Evolutionary conservation across 805 yeast genomes (phyloP), one percentile per base, ranked within the genome.

Genomic region (Yamadazyma philogaea): DNA sequence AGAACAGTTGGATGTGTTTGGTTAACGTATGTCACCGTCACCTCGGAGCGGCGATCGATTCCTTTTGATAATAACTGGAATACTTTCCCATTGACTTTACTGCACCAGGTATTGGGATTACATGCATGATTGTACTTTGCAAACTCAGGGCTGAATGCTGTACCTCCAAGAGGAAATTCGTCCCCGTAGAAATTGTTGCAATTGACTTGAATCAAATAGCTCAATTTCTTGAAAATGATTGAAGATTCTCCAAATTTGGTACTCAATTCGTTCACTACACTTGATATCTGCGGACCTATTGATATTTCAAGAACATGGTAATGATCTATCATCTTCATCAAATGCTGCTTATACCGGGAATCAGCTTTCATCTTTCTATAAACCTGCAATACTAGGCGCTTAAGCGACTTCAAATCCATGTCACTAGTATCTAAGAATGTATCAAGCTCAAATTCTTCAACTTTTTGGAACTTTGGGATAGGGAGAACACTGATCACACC

Each of bases 61-160:
- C 42, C 37, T 7, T 35, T 34, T 17, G 42, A 33, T 44, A 39
- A 3, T n/a, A 43, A 24, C 11, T 22, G 21, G 16, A 22, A 34
- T n/a, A 10, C 19, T n/a, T 11, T 11, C 14, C 30, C 37, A 20
- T 22, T 22, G 10, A 21, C 17, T 22, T 34, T 24, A 11, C 16
- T 18, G 14, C 28, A 21, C 57, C 35, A 7, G 54, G 60, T 49
- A 42, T 68, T 69, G 4, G 74, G 73, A 4, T 53, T 47, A 48
- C 75, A 70, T 6, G 70, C 63, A 51, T 70, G 75, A 39, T 70
- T 70, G 16, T 68, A 60, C 35, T 69, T 45, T 10, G 74, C 50
- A 46, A 68, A 59, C 3, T 53, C 44, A 0, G 68, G 68, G 44
- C 68, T 72, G 48, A 70, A 59, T 50, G 12, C n/a, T 11, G 21